These are phyloP conservation scores for Thraustochytrium sp. DNA, from an alignment of 352 stramenopile species.

Conservation along the genomic window DNA sequence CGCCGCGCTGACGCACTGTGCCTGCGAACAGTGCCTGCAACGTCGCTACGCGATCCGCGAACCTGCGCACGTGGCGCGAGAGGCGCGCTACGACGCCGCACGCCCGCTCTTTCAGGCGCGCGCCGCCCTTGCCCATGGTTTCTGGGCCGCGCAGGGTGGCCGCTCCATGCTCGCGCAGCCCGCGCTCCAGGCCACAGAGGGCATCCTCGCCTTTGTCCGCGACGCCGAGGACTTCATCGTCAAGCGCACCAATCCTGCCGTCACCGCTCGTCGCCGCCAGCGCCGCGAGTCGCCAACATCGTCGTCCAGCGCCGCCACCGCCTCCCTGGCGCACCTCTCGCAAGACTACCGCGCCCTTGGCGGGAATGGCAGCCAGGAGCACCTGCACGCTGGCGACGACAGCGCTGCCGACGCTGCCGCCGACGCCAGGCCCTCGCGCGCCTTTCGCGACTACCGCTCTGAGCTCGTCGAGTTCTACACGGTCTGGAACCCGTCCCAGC, in stretches of 20 bases:
- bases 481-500: conserved; percentile 34
- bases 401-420: no score
- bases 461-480: conserved; percentile 41
- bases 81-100: neutral
- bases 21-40: neutral
- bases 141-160: neutral
- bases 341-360: no score
- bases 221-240: neutral
- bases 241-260: neutral
- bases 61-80: neutral
- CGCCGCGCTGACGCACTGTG: neutral
- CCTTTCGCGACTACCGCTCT: neutral
- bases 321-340: no score
- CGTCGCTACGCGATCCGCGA: conserved; percentile 1
- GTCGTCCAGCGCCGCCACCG: no score
- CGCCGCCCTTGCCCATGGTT: neutral
- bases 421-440: neutral
- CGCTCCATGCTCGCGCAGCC: neutral
- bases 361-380: neutral
- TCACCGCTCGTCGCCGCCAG: no score
- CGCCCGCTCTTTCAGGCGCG: neutral
- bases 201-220: neutral
- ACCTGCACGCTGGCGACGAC: no score
- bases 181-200: neutral
- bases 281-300: no score